Conservation (phyloP, 371 early-diverging fungal genomes). For the Neoconidiobolus thromboides region DNA sequence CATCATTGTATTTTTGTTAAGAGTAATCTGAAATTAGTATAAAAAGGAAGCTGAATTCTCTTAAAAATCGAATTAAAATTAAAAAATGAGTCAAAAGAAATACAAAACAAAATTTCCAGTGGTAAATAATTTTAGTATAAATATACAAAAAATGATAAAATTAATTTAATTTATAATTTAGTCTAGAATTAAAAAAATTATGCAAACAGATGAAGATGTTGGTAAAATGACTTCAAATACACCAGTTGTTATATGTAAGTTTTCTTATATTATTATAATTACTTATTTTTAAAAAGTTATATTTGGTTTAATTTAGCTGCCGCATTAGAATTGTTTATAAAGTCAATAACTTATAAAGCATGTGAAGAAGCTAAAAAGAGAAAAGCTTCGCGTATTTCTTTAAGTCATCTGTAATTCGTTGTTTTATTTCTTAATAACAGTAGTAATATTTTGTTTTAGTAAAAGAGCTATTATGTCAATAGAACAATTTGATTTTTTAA, state of each 20-base stretch:
- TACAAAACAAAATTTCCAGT: slow-evolving; percentile 84
- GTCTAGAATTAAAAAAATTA: slow-evolving; percentile 99
- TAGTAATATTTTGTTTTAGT: slow-evolving; percentile 17
- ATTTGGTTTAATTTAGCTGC: slow-evolving; percentile 32
- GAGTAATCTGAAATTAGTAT: no score
- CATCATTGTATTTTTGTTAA: no score
- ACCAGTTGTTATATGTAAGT: slow-evolving; percentile 83
- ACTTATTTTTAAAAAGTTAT: neutral
- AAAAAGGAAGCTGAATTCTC: no score
- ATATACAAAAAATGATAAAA: slow-evolving; percentile 3
- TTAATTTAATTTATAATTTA: slow-evolving; percentile 14
- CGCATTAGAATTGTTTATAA: slow-evolving; percentile 87
- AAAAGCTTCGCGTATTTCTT: slow-evolving; percentile 62
- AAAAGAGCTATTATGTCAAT: slow-evolving; percentile 67
- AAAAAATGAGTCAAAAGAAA: slow-evolving; percentile 49
- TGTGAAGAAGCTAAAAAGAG: slow-evolving; percentile 59
- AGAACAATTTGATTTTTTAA: slow-evolving; percentile 84
- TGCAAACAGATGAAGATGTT: slow-evolving; percentile 99
- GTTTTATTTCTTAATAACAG: neutral
- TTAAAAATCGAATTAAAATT: no score
- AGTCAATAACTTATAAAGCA: slow-evolving; percentile 68
- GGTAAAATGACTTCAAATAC: slow-evolving; percentile 98
- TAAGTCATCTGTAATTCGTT: slow-evolving; percentile 54
- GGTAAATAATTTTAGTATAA: slow-evolving; percentile 19
- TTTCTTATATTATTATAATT: neutral